Conservation (phyloP, 1,139 yeast genomes). For the Blastobotrys illinoisensis region DNA sequence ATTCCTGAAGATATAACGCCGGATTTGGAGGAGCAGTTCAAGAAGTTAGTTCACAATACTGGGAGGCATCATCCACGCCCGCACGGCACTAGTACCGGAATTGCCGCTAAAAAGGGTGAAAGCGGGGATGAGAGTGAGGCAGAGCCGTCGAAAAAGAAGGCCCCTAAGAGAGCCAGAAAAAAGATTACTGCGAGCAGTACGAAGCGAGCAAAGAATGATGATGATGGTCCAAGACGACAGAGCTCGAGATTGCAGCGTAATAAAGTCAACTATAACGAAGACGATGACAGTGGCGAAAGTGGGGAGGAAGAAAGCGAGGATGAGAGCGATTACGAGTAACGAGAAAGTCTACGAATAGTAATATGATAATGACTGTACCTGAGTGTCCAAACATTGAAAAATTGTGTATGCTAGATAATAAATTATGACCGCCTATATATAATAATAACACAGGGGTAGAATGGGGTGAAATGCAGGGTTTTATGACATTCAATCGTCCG, state of each 20-base stretch:
- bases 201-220: constrained; percentile 14
- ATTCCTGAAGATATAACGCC: constrained; percentile 40
- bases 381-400: not conserved
- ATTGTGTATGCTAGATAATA: not conserved
- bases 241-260: not conserved
- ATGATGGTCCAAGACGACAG: not conserved
- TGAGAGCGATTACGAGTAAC: constrained; percentile 10
- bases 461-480: not conserved
- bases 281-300: constrained; percentile 12
- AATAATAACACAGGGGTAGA: not conserved
- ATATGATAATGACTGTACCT: not conserved
- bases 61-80: constrained; percentile 2
- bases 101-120: not conserved
- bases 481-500: not conserved
- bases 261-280: constrained; percentile 2
- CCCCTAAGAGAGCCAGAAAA: not conserved
- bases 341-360: not conserved
- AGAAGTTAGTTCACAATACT: not conserved
- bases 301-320: constrained; percentile 10
- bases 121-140: constrained; percentile 2
- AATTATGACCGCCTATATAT: not conserved
- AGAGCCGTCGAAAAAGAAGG: constrained; percentile 1
- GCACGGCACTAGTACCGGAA: not conserved
- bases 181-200: constrained; percentile 1
- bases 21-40: constrained; percentile 20